phyloP scores from a whole-genome alignment of 2,329 filamentous ascomycete genomes.

The Cladosporium cucumerinum region DNA sequence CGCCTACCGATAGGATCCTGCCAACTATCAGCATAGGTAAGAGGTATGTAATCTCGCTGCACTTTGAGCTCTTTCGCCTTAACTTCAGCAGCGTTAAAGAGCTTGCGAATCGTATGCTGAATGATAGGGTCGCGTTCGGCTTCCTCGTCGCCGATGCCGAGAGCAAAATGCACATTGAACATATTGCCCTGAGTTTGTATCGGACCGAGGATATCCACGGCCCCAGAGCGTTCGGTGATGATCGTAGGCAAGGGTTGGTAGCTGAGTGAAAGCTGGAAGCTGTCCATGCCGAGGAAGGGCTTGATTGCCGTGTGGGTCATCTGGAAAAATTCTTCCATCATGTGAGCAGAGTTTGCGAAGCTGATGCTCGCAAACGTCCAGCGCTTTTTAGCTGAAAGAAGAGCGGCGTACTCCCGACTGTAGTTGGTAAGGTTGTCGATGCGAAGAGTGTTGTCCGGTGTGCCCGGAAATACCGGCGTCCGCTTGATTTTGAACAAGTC shows the following conservation, averaged over 20 bases:
- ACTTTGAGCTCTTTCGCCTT: slow-evolving; percentile 7
- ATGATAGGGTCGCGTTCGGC: not conserved
- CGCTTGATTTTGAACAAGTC: slow-evolving; percentile 18
- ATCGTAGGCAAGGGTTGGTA: slow-evolving; percentile 23
- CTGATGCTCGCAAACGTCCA: slow-evolving; percentile 24
- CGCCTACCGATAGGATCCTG: slow-evolving; percentile 33
- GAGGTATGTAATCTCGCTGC: slow-evolving; percentile 27
- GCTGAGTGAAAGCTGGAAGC: slow-evolving; percentile 21
- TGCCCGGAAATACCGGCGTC: slow-evolving; percentile 21
- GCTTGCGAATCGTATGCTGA: not conserved
- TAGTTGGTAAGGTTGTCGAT: slow-evolving; percentile 23
- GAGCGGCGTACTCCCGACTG: slow-evolving; percentile 21
- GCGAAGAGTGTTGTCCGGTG: slow-evolving; percentile 22
- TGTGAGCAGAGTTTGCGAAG: slow-evolving; percentile 21
- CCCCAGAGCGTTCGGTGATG: slow-evolving; percentile 9
- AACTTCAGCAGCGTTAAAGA: not conserved
- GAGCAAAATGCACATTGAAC: slow-evolving; percentile 7
- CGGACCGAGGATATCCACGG: not conserved
- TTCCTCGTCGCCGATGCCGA: not conserved
- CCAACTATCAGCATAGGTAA: slow-evolving; percentile 37
- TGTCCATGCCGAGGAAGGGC: slow-evolving; percentile 18
- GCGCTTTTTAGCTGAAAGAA: slow-evolving; percentile 20
- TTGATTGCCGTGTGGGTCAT: slow-evolving; percentile 20
- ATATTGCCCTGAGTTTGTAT: slow-evolving; percentile 18
- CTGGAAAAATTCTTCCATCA: slow-evolving; percentile 25